phyloP scores from a whole-genome alignment of 768 basidiomycete genomes.

The Russula emetica region DNA sequence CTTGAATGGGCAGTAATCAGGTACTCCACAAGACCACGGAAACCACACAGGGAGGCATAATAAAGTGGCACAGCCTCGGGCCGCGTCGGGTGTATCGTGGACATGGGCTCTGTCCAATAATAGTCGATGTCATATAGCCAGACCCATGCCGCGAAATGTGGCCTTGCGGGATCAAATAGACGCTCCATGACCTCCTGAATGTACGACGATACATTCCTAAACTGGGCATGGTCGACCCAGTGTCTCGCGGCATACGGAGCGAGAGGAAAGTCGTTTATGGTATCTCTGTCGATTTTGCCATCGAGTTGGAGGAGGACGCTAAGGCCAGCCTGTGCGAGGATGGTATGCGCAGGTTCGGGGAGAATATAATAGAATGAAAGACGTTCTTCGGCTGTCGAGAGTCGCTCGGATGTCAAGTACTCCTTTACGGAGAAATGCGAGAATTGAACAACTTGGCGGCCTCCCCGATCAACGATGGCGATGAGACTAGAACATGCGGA shows the following conservation, averaged over 20 bases:
- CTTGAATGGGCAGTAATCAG: neutral
- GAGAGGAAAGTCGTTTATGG: neutral
- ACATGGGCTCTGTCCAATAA: neutral
- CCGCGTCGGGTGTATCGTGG: neutral
- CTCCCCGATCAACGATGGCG: neutral
- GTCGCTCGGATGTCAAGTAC: neutral
- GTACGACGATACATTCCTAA: neutral
- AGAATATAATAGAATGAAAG: neutral
- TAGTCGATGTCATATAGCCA: neutral
- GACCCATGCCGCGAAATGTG: neutral
- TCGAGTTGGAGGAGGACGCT: neutral
- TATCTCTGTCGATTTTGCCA: neutral
- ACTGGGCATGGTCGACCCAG: neutral
- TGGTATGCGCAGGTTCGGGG: neutral
- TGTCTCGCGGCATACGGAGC: neutral
- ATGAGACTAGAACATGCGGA: neutral
- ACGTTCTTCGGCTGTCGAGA: neutral
- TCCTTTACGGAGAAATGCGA: neutral
- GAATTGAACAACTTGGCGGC: neutral
- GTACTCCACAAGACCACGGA: neutral
- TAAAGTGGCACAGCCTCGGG: neutral
- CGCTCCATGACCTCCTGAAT: neutral
- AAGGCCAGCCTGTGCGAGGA: neutral
- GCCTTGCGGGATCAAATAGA: neutral
- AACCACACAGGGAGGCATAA: neutral